phyloP scores from a whole-genome alignment of 768 basidiomycete species.

The Clathrus columnatus region DNA sequence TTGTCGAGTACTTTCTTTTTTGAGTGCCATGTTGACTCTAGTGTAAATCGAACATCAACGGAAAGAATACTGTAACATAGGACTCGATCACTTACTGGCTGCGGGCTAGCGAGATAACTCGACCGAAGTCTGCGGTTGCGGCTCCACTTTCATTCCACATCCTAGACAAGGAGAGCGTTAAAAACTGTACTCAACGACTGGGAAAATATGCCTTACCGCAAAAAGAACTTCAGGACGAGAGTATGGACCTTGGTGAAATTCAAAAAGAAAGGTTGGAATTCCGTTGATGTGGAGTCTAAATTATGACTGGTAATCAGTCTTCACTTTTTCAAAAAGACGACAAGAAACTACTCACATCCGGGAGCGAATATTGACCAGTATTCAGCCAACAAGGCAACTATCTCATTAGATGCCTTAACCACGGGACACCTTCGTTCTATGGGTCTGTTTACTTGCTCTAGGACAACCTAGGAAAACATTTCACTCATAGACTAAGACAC shows the following conservation, averaged over 20 bases:
- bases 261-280: slow-evolving; percentile 82
- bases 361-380: slow-evolving; percentile 83
- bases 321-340: not conserved
- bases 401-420: slow-evolving; percentile 75
- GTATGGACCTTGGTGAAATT: slow-evolving; percentile 75
- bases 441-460: slow-evolving; percentile 73
- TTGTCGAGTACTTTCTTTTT: slow-evolving; percentile 59
- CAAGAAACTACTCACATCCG: slow-evolving; percentile 50
- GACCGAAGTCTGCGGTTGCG: slow-evolving; percentile 62
- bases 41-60: slow-evolving; percentile 6
- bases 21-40: slow-evolving; percentile 71
- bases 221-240: slow-evolving; percentile 76
- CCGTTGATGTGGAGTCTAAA: slow-evolving; percentile 68
- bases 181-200: not conserved
- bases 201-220: slow-evolving; percentile 31
- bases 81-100: slow-evolving; percentile 62
- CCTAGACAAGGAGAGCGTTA: slow-evolving; percentile 8
- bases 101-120: slow-evolving; percentile 67
- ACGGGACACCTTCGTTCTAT: slow-evolving; percentile 72
- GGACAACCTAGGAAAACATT: slow-evolving; percentile 42
- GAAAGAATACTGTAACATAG: not conserved
- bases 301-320: not conserved
- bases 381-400: slow-evolving; percentile 75
- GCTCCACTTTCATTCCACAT: slow-evolving; percentile 91
- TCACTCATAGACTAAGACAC: not conserved